phyloP scores from a whole-genome alignment of 2,329 filamentous ascomycete species.

The Arthrobotrys conoides region DNA sequence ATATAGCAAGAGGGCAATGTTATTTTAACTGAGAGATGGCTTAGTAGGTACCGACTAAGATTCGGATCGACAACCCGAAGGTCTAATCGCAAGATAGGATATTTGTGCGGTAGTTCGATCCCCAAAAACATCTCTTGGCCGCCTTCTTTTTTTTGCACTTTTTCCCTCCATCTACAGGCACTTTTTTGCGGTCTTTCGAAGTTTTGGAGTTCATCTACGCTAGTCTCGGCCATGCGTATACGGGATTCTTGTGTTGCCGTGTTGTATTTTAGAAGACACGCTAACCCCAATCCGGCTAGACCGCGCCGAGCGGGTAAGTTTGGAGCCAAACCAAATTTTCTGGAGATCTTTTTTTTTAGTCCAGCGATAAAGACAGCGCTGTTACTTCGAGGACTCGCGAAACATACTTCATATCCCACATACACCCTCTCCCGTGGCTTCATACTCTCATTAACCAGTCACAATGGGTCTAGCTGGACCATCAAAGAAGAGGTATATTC shows the following conservation, averaged over 20 bases:
- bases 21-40: too few species aligned
- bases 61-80: too few species aligned
- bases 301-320: not conserved
- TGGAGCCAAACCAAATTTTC: constrained; percentile 1
- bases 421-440: not conserved
- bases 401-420: not conserved
- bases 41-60: too few species aligned
- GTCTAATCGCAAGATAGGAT: too few species aligned
- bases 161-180: not conserved
- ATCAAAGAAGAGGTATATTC: constrained; percentile 55
- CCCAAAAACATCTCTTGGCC: too few species aligned
- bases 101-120: too few species aligned
- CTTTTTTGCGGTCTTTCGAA: too few species aligned
- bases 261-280: constrained; percentile 1
- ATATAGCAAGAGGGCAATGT: too few species aligned
- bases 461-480: constrained; percentile 60
- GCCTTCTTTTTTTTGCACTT: too few species aligned
- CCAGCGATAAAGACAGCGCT: not conserved
- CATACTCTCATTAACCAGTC: not conserved
- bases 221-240: too few species aligned
- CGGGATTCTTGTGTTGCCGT: not conserved
- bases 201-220: too few species aligned
- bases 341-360: not conserved
- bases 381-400: not conserved
- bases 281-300: not conserved